Evolutionary conservation across 148 eudicot species (phyloP).

Genomic region (Heliamphora exappendiculata): DNA sequence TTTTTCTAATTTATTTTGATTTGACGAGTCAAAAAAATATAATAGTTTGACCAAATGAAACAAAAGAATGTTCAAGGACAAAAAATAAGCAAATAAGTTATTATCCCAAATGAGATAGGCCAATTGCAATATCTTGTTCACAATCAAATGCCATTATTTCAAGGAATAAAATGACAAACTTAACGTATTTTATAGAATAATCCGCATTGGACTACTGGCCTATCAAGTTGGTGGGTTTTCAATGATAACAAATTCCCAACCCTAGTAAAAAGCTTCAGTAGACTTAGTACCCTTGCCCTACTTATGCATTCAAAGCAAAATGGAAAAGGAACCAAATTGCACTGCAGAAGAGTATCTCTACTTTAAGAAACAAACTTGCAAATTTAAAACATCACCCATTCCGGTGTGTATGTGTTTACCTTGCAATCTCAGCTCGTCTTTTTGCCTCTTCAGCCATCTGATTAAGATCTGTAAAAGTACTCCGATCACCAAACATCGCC

Average conservation of each 20-base stretch:
- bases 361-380: background rate
- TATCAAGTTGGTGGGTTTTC: background rate
- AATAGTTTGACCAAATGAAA: too few relatives aligned
- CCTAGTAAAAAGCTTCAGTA: too few relatives aligned
- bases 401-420: conserved; percentile 23
- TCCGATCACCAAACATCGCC: conserved; percentile 32
- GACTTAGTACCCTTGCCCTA: too few relatives aligned
- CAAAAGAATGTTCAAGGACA: too few relatives aligned
- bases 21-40: too few relatives aligned
- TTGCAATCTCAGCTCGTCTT: conserved; percentile 65
- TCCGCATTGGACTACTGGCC: background rate
- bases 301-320: background rate
- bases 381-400: background rate
- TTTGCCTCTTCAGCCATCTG: conserved; percentile 68
- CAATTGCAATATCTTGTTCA: too few relatives aligned
- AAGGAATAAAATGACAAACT: background rate
- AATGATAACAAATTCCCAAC: too few relatives aligned
- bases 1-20: too few relatives aligned
- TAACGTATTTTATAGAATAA: too few relatives aligned
- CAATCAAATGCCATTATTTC: background rate
- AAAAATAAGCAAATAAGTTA: too few relatives aligned
- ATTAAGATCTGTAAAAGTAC: conserved; percentile 44
- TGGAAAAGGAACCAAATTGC: background rate
- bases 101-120: too few relatives aligned
- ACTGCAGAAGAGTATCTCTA: background rate